A percentile compares a stretch with the other conserved stretches of the same genome.
Conservation (phyloP, 257 asterid genomes). For the Salvia splendens region DNA sequence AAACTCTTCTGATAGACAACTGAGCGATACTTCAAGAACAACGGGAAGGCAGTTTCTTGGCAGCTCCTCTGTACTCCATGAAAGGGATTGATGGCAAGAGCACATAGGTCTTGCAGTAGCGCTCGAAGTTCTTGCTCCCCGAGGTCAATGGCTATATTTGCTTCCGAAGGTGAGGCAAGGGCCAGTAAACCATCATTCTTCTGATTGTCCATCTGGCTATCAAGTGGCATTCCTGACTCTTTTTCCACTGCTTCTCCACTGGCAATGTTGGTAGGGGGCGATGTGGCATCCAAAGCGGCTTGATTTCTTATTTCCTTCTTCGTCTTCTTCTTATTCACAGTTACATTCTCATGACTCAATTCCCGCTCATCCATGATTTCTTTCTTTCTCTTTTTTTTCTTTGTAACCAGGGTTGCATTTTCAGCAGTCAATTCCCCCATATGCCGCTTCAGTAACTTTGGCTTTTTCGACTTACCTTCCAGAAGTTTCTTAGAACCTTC, state of each 20-base stretch:
- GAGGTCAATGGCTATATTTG: slow-evolving; percentile 33
- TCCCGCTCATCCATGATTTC: slow-evolving; percentile 35
- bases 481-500: slow-evolving; percentile 41
- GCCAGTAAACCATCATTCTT: slow-evolving; percentile 27
- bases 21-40: slow-evolving; percentile 68
- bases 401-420: slow-evolving; percentile 37
- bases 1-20: slow-evolving; percentile 86
- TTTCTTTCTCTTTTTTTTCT: slow-evolving; percentile 60
- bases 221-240: slow-evolving; percentile 32
- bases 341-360: slow-evolving; percentile 34
- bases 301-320: slow-evolving; percentile 40
- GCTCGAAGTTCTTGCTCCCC: slow-evolving; percentile 39
- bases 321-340: slow-evolving; percentile 43
- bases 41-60: slow-evolving; percentile 38
- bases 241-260: slow-evolving; percentile 34
- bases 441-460: slow-evolving; percentile 53
- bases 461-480: slow-evolving; percentile 51
- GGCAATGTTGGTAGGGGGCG: slow-evolving; percentile 37
- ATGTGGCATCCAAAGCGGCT: slow-evolving; percentile 29
- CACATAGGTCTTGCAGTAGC: slow-evolving; percentile 57
- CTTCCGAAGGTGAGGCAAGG: slow-evolving; percentile 36
- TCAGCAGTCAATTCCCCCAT: slow-evolving; percentile 49
- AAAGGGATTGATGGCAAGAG: slow-evolving; percentile 76
- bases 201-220: slow-evolving; percentile 35
- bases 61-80: slow-evolving; percentile 46